phyloP scores from a whole-genome alignment of 1,139 yeast species.

The Debaryomyces subglobosus region DNA sequence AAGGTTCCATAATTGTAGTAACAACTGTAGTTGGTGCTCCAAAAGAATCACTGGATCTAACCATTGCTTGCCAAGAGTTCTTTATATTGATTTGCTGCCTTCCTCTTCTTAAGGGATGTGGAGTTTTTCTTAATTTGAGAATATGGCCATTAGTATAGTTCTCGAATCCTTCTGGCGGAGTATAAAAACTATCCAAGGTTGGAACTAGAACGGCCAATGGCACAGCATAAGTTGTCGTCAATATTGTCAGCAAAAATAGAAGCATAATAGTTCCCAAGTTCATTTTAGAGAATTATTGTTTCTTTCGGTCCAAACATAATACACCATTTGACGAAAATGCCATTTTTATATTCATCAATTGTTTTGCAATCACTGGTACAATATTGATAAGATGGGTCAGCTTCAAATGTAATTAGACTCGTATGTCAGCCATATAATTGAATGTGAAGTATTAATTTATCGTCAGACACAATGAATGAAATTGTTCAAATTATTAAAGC shows the following conservation, averaged over 20 bases:
- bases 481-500: background rate
- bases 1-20: conserved; percentile 36
- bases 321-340: background rate
- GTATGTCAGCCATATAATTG: background rate
- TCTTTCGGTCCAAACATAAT: background rate
- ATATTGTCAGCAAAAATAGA: background rate
- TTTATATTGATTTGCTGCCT: conserved; percentile 21
- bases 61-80: conserved; percentile 34
- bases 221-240: background rate
- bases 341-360: background rate
- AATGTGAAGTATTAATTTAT: background rate
- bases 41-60: conserved; percentile 34
- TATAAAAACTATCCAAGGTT: conserved; percentile 26
- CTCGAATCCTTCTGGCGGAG: conserved; percentile 25
- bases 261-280: background rate
- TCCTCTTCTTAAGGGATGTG: conserved; percentile 20
- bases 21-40: conserved; percentile 35
- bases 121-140: conserved; percentile 25
- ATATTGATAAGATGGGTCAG: too few relatives aligned
- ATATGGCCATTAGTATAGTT: conserved; percentile 22
- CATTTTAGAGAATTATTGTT: background rate
- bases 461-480: background rate
- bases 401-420: background rate
- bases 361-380: background rate
- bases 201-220: conserved; percentile 10